phyloP scores from a whole-genome alignment of 257 asterid genomes.

The Primulina eburnea region DNA sequence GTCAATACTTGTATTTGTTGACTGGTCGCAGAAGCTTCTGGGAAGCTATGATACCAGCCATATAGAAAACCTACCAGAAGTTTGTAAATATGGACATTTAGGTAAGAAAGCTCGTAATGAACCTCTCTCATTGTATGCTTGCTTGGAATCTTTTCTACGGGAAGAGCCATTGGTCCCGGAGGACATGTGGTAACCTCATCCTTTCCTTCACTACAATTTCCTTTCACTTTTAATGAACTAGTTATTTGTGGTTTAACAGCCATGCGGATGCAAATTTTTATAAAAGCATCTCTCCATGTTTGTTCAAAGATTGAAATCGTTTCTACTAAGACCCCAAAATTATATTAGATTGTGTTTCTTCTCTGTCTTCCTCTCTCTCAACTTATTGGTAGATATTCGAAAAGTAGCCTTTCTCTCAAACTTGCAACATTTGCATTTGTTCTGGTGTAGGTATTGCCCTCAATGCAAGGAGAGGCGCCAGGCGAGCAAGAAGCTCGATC shows the following conservation, averaged over 20 bases:
- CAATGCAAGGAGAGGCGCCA: slow-evolving; percentile 97
- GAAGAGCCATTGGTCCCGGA: slow-evolving; percentile 99
- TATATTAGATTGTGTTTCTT: background rate
- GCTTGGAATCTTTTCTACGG: slow-evolving; percentile 95
- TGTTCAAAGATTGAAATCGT: background rate
- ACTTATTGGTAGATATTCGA: background rate
- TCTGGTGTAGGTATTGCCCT: slow-evolving; percentile 80
- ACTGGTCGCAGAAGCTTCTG: slow-evolving; percentile 97
- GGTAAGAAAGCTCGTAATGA: slow-evolving; percentile 92
- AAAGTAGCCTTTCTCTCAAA: background rate
- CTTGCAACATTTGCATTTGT: slow-evolving; percentile 15
- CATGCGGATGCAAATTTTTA: background rate
- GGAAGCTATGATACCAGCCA: slow-evolving; percentile 73
- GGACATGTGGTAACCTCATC: slow-evolving; percentile 85
- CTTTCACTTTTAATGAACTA: background rate
- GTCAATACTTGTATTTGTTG: slow-evolving; percentile 88
- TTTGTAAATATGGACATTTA: slow-evolving; percentile 68
- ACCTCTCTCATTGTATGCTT: slow-evolving; percentile 93
- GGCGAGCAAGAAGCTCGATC: slow-evolving; percentile 97
- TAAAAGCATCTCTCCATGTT: background rate
- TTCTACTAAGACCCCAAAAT: background rate
- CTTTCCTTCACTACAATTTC: slow-evolving; percentile 24
- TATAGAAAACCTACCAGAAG: slow-evolving; percentile 86
- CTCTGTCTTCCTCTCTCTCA: background rate
- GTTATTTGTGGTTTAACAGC: background rate